A percentile compares a stretch with the other conserved stretches of the same genome.
phyloP scores from a whole-genome alignment of 2,329 filamentous ascomycete species.

The Magnaporthales sp. region DNA sequence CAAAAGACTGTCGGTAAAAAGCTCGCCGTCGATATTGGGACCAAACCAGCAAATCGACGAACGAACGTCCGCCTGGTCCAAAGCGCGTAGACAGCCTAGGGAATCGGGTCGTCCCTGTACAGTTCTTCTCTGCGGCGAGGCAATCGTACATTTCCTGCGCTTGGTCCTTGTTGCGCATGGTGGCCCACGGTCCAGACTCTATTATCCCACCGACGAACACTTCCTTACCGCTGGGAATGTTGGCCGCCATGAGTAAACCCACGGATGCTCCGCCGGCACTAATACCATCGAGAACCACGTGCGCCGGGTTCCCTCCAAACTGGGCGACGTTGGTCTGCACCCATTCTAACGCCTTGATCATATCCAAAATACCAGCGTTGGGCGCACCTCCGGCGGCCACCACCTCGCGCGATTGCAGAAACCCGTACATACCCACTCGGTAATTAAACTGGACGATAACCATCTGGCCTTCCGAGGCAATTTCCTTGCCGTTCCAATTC shows the following conservation, averaged over 20 bases:
- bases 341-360: slow-evolving; percentile 6
- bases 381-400: background rate
- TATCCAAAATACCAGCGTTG: slow-evolving; percentile 10
- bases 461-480: slow-evolving; percentile 34
- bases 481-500: slow-evolving; percentile 47
- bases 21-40: background rate
- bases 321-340: slow-evolving; percentile 7
- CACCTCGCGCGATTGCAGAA: background rate
- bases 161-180: background rate
- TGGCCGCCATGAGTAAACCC: background rate
- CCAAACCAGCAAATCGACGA: background rate
- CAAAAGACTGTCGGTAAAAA: slow-evolving; percentile 1
- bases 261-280: background rate
- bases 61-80: background rate
- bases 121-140: slow-evolving; percentile 2
- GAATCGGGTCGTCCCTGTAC: background rate
- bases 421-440: background rate
- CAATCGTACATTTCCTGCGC: slow-evolving; percentile 1
- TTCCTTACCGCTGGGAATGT: background rate
- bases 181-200: slow-evolving; percentile 1
- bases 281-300: background rate
- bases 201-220: background rate
- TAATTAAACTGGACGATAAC: slow-evolving; percentile 64
- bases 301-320: slow-evolving; percentile 8
- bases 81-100: background rate